Evolutionary conservation across 2,329 filamentous ascomycete species (phyloP).

Genomic region (Penicillium brasilianum): DNA sequence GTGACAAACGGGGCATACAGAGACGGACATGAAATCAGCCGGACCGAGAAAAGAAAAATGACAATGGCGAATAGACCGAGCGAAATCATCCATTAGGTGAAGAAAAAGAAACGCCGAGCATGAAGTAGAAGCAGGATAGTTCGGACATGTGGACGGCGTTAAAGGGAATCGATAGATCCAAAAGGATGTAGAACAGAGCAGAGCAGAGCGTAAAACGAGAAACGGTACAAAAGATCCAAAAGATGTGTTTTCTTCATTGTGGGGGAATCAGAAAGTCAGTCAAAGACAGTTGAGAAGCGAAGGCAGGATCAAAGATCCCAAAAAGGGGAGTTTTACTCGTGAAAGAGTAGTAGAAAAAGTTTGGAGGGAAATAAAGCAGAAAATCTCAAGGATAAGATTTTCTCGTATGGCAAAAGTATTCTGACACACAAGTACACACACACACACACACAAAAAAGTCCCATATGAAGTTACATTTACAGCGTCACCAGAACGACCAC

Average conservation of each 20-base stretch:
- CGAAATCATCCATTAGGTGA: conserved; percentile 7
- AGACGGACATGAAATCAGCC: conserved; percentile 4
- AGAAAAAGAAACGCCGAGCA: background rate
- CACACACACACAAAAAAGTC: conserved; percentile 14
- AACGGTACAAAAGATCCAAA: conserved; percentile 11
- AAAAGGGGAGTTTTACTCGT: conserved; percentile 31
- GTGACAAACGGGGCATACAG: conserved; percentile 4
- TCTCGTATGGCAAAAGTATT: conserved; percentile 1
- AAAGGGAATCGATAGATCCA: conserved; percentile 1
- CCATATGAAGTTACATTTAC: conserved; percentile 36
- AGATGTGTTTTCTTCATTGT: conserved; percentile 6
- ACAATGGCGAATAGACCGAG: background rate
- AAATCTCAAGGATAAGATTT: background rate
- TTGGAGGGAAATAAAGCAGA: background rate
- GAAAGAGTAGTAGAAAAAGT: conserved; percentile 23
- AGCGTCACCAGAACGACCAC: conserved; percentile 52
- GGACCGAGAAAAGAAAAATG: conserved; percentile 1
- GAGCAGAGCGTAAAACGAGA: background rate
- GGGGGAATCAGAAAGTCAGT: conserved; percentile 18
- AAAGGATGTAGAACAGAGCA: background rate
- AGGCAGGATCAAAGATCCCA: conserved; percentile 14
- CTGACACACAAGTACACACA: conserved; percentile 7
- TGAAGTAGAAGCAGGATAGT: background rate
- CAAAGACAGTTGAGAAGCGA: conserved; percentile 22
- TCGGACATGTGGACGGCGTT: background rate